A percentile compares a stretch with the other conserved stretches of the same genome.
phyloP scores from a whole-genome alignment of 345 rosid genomes.

The Brassica rapa region DNA sequence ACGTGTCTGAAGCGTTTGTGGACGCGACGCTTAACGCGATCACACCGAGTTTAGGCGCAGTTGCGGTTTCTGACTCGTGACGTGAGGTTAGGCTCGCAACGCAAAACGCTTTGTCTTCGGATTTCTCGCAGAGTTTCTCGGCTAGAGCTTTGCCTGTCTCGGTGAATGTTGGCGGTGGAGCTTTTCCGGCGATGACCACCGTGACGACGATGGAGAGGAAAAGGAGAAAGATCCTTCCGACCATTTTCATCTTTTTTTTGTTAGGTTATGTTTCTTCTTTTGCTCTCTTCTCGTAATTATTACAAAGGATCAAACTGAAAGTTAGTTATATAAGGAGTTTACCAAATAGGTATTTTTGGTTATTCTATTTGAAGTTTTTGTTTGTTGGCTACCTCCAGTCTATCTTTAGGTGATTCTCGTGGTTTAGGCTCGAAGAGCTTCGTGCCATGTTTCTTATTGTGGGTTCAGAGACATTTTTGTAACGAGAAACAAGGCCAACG shows the following conservation, averaged over 20 bases:
- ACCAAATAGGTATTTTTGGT: conserved; percentile 11
- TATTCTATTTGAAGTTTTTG: conserved; percentile 21
- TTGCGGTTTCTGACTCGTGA: conserved; percentile 46
- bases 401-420: conserved; percentile 22
- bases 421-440: not conserved
- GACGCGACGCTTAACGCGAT: conserved; percentile 54
- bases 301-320: not conserved
- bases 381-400: not conserved
- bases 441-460: conserved; percentile 15
- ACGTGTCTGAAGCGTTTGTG: conserved; percentile 47
- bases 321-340: conserved; percentile 27
- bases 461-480: conserved; percentile 11
- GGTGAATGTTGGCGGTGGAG: conserved; percentile 41
- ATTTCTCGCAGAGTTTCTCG: conserved; percentile 44
- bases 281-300: conserved; percentile 27
- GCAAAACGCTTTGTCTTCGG: conserved; percentile 51
- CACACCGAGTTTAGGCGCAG: conserved; percentile 48
- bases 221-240: conserved; percentile 31
- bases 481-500: conserved; percentile 27
- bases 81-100: conserved; percentile 46
- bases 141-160: conserved; percentile 40
- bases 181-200: conserved; percentile 33
- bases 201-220: conserved; percentile 27
- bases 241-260: conserved; percentile 29
- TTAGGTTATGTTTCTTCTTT: not conserved